Conservation (phyloP, 441 rosid species). For the Brassica hybrid region DNA sequence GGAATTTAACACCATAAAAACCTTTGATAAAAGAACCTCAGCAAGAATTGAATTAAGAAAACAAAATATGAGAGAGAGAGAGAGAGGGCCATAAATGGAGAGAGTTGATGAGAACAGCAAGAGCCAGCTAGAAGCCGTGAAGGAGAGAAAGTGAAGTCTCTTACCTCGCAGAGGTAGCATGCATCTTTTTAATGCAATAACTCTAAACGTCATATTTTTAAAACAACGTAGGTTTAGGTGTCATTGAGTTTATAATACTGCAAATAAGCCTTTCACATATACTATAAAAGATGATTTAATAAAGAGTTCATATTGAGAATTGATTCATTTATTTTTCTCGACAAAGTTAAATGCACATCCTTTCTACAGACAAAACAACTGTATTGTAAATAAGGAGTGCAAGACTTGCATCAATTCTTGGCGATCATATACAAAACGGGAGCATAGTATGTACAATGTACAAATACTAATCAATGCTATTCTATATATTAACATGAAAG, state of each 20-base stretch:
- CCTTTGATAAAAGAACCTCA: background rate
- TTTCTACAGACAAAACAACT: background rate
- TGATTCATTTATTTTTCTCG: background rate
- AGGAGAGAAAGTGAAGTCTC: constrained; percentile 44
- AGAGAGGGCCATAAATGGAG: constrained; percentile 36
- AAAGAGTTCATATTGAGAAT: background rate
- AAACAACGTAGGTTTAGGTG: background rate
- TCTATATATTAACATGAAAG: background rate
- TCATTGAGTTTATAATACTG: constrained; percentile 19
- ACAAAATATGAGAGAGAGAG: constrained; percentile 6
- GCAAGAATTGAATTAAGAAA: background rate
- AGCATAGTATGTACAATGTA: constrained; percentile 9
- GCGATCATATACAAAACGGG: background rate
- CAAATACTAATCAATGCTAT: constrained; percentile 2
- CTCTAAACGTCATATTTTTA: background rate
- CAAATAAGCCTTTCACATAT: constrained; percentile 5
- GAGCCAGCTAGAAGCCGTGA: constrained; percentile 46
- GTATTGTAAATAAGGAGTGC: background rate
- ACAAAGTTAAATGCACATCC: background rate
- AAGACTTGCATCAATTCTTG: background rate
- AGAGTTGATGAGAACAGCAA: constrained; percentile 44
- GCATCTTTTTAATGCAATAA: constrained; percentile 34
- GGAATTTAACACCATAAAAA: background rate
- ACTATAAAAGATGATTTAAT: background rate
- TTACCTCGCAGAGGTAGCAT: constrained; percentile 16